Evolutionary conservation across 2,329 filamentous ascomycete genomes (phyloP).

Genomic region (Hymenoscyphus fructigenus): DNA sequence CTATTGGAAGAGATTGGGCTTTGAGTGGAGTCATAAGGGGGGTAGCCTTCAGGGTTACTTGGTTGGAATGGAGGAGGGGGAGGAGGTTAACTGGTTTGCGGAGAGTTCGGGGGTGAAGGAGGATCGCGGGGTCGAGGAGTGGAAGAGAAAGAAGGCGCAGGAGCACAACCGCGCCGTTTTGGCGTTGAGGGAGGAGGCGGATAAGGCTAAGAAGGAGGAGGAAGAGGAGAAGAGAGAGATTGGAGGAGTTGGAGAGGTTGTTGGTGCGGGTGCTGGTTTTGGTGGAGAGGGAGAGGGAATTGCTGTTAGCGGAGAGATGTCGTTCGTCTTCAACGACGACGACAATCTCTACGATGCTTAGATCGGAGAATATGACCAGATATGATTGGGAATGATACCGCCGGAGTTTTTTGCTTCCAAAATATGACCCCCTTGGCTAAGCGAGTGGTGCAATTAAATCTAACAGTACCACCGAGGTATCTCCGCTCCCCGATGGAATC

Average conservation of each 20-base stretch:
- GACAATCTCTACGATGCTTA: neutral
- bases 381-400: too few relatives aligned
- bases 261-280: neutral
- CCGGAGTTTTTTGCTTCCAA: neutral
- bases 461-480: neutral
- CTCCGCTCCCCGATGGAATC: neutral
- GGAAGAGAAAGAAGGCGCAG: neutral
- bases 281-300: neutral
- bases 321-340: too few relatives aligned
- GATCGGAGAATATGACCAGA: too few relatives aligned
- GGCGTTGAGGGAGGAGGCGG: neutral
- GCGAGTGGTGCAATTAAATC: neutral
- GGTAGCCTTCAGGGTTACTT: neutral
- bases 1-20: neutral
- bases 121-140: neutral
- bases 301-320: neutral
- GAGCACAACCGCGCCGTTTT: neutral
- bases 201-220: neutral
- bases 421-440: neutral
- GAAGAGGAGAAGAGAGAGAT: neutral
- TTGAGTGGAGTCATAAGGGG: neutral
- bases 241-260: neutral
- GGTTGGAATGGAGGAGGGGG: neutral
- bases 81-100: neutral
- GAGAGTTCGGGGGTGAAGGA: neutral